These are phyloP conservation scores for Glycyrrhiza uralensis DNA, from an alignment of 306 rosid species.

Conservation along the genomic window DNA sequence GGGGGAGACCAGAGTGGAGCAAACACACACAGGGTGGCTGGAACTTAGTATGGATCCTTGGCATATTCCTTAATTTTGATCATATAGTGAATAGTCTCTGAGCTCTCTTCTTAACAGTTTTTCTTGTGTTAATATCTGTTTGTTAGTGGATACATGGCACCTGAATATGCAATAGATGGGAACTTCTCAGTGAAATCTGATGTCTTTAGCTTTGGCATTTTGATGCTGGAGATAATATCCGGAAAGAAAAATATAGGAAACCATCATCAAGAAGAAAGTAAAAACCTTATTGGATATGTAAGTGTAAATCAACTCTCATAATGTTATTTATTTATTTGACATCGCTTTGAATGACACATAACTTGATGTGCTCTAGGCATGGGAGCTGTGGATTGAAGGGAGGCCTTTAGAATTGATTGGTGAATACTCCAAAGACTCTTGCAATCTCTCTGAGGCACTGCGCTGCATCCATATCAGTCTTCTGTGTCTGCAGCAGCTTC, in stretches of 20 bases:
- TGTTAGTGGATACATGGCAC: constrained; percentile 53
- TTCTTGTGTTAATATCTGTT: not conserved
- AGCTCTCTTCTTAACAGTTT: not conserved
- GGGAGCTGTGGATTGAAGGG: constrained; percentile 51
- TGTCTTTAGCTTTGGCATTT: constrained; percentile 40
- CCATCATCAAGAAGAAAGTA: constrained; percentile 27
- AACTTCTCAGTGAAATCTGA: constrained; percentile 39
- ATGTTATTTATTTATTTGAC: too few relatives aligned
- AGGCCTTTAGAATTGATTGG: constrained; percentile 39
- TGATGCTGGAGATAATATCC: constrained; percentile 40
- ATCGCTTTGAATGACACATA: not conserved
- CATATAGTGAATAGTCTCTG: not conserved
- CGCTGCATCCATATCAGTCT: constrained; percentile 49
- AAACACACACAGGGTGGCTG: constrained; percentile 47
- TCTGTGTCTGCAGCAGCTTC: constrained; percentile 44
- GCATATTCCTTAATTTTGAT: not conserved
- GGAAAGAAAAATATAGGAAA: constrained; percentile 48
- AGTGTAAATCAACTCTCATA: constrained; percentile 19
- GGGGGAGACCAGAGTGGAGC: constrained; percentile 45
- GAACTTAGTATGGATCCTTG: constrained; percentile 38
- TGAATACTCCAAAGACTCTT: constrained; percentile 8
- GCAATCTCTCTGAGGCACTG: constrained; percentile 23
- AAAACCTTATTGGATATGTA: constrained; percentile 53
- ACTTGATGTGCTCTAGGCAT: constrained; percentile 33
- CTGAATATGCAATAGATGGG: constrained; percentile 48